Evolutionary conservation across 805 yeast genomes (phyloP).

Genomic region (Candida germanica): DNA sequence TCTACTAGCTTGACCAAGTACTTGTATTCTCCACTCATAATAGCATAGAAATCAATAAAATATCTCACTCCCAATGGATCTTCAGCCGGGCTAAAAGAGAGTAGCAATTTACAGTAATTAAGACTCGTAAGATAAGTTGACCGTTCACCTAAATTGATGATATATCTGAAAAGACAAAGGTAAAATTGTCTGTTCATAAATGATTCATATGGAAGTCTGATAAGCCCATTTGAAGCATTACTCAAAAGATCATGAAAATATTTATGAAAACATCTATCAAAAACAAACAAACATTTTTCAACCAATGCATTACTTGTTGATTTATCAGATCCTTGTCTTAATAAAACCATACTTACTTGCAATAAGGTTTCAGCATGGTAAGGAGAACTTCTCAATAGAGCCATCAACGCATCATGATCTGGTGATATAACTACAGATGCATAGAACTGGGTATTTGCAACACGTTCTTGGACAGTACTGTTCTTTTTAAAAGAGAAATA

Average conservation of each 20-base stretch:
- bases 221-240: slow-evolving; percentile 52
- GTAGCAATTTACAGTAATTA: slow-evolving; percentile 65
- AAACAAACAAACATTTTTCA: slow-evolving; percentile 74
- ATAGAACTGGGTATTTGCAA: slow-evolving; percentile 51
- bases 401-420: slow-evolving; percentile 70
- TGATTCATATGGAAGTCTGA: slow-evolving; percentile 71
- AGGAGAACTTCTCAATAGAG: slow-evolving; percentile 56
- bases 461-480: slow-evolving; percentile 26
- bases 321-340: slow-evolving; percentile 71
- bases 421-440: slow-evolving; percentile 69
- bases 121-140: slow-evolving; percentile 78
- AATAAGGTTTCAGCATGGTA: slow-evolving; percentile 77
- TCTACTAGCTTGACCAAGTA: slow-evolving; percentile 57
- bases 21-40: slow-evolving; percentile 60
- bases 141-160: slow-evolving; percentile 66
- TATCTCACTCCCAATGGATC: slow-evolving; percentile 85
- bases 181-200: slow-evolving; percentile 77
- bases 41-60: slow-evolving; percentile 76
- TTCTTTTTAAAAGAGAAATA: slow-evolving; percentile 56
- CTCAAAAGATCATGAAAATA: slow-evolving; percentile 45
- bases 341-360: slow-evolving; percentile 70
- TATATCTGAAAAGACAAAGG: slow-evolving; percentile 67
- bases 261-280: slow-evolving; percentile 68
- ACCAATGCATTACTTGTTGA: slow-evolving; percentile 69
- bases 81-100: slow-evolving; percentile 68